Conservation (phyloP, 192 early-diverging fungal species). For the Spinellus fusiger region DNA sequence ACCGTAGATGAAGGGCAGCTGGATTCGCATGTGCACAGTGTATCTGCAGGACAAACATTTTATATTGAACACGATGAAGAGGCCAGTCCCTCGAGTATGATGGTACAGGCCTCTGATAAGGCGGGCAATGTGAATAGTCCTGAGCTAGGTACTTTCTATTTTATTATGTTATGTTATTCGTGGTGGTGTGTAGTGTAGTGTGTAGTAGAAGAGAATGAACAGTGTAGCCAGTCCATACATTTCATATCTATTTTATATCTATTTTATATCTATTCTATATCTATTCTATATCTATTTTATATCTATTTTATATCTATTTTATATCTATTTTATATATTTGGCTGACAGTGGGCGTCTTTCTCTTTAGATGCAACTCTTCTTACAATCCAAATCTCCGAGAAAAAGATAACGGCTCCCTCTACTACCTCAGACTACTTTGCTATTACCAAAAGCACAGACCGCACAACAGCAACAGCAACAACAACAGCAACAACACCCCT, state of each 20-base stretch:
- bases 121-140: slow-evolving; percentile 14
- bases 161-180: too few relatives aligned
- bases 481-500: background rate
- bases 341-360: too few relatives aligned
- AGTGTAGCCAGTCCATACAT: background rate
- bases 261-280: too few relatives aligned
- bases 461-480: background rate
- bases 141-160: slow-evolving; percentile 25
- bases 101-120: slow-evolving; percentile 28
- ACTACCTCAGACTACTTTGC: slow-evolving; percentile 24
- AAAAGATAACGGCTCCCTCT: slow-evolving; percentile 9
- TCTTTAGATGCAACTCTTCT: slow-evolving; percentile 26
- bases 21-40: slow-evolving; percentile 5
- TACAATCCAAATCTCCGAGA: slow-evolving; percentile 24
- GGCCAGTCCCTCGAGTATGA: slow-evolving; percentile 44
- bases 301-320: slow-evolving; percentile 1
- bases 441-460: background rate
- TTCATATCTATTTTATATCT: background rate
- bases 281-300: background rate
- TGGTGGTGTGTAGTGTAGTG: too few relatives aligned
- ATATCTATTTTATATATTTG: background rate
- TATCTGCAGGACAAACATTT: slow-evolving; percentile 44
- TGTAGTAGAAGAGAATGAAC: background rate
- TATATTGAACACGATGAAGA: slow-evolving; percentile 53
- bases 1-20: slow-evolving; percentile 20